phyloP scores from a whole-genome alignment of 1,139 yeast species.

The Scheffersomyces cryptocercus region DNA sequence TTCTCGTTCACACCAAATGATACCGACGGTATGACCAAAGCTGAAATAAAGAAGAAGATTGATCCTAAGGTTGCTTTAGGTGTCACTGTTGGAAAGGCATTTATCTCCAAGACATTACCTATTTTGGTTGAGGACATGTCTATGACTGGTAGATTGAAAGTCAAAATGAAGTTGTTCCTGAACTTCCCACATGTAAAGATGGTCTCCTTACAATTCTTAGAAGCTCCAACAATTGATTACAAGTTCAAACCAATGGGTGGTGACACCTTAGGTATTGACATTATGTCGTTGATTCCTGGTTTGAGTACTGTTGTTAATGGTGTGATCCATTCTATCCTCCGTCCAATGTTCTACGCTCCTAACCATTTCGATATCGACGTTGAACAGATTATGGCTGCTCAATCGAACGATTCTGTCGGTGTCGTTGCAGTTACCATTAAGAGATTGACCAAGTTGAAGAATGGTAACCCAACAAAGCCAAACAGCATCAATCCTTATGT shows the following conservation, averaged over 20 bases:
- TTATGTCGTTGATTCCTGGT: constrained; percentile 82
- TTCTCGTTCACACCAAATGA: constrained; percentile 80
- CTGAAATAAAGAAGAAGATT: constrained; percentile 65
- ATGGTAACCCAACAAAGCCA: constrained; percentile 38
- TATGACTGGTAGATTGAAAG: constrained; percentile 68
- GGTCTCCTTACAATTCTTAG: constrained; percentile 70
- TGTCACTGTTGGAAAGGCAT: constrained; percentile 75
- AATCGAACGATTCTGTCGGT: constrained; percentile 66
- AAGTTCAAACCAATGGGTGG: constrained; percentile 87
- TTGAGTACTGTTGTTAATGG: constrained; percentile 71
- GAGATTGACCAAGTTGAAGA: constrained; percentile 52
- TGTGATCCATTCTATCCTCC: constrained; percentile 65
- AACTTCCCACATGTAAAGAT: constrained; percentile 74
- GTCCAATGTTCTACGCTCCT: constrained; percentile 83
- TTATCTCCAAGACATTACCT: constrained; percentile 73
- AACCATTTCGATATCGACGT: constrained; percentile 74
- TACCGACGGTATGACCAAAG: constrained; percentile 78
- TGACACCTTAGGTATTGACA: constrained; percentile 77
- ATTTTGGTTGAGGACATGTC: constrained; percentile 78
- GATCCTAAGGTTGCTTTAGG: constrained; percentile 81
- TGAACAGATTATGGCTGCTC: constrained; percentile 65
- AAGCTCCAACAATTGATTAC: constrained; percentile 76
- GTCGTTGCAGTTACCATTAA: constrained; percentile 63
- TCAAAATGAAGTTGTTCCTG: constrained; percentile 60
- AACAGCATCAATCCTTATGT: constrained; percentile 63